A percentile compares a stretch with the other conserved stretches of the same genome.
Evolutionary conservation across 169 alveolate genomes (phyloP).

Genomic region (Plasmodium billcollinsi): DNA sequence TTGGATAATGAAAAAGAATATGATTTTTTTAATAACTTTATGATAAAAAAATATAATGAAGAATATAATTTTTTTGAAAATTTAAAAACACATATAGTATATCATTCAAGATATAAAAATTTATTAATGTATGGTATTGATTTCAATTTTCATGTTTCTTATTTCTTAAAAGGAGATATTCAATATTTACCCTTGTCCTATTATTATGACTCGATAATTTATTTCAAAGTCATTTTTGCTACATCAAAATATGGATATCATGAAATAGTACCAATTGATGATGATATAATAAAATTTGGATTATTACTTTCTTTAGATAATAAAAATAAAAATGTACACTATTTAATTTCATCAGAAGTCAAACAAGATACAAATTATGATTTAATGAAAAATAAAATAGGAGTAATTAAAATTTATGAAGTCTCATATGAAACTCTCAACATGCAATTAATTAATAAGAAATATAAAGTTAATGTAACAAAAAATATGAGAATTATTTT

Average conservation of each 20-base stretch:
- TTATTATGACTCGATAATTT: constrained; percentile 67
- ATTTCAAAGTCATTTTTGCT: constrained; percentile 61
- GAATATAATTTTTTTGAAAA: constrained; percentile 49
- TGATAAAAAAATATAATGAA: constrained; percentile 55
- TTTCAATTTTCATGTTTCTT: constrained; percentile 66
- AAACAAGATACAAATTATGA: constrained; percentile 43
- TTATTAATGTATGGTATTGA: constrained; percentile 45
- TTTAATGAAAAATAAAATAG: constrained; percentile 46
- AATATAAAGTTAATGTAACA: constrained; percentile 49
- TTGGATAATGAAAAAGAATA: constrained; percentile 26
- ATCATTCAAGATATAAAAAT: constrained; percentile 51
- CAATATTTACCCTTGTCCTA: constrained; percentile 61
- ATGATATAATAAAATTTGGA: constrained; percentile 60
- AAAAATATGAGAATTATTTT: constrained; percentile 54
- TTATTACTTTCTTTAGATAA: constrained; percentile 72
- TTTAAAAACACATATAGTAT: constrained; percentile 32
- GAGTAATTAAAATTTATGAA: constrained; percentile 51
- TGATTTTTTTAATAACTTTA: constrained; percentile 56
- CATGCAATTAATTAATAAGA: constrained; percentile 11
- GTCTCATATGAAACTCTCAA: constrained; percentile 39
- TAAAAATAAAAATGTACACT: constrained; percentile 66
- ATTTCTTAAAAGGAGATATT: constrained; percentile 42
- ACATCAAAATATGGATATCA: constrained; percentile 52
- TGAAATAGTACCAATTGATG: constrained; percentile 73
- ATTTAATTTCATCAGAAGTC: constrained; percentile 53